These are phyloP conservation scores for Testicularia cyperi DNA, from an alignment of 1,284 basidiomycete species.

Conservation along the genomic window DNA sequence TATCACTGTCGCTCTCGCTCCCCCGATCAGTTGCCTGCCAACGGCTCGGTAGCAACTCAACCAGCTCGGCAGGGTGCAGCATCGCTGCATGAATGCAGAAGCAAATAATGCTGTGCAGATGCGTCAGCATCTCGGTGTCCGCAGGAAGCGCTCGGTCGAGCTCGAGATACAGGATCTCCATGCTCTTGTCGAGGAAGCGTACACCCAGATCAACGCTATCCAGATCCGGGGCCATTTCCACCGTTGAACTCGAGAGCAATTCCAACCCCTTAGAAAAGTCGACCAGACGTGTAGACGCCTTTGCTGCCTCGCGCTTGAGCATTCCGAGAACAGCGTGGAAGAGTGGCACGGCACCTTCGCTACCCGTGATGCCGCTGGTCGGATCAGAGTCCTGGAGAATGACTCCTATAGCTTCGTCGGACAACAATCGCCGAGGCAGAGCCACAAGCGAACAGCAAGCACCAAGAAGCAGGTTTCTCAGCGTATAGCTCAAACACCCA, in stretches of 20 bases:
- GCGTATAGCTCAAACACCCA: slow-evolving; percentile 13
- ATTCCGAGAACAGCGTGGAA: slow-evolving; percentile 11
- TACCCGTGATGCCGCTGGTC: too few relatives aligned
- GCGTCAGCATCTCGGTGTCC: slow-evolving; percentile 6
- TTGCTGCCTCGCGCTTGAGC: slow-evolving; percentile 13
- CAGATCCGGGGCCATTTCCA: slow-evolving; percentile 22
- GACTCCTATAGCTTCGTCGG: slow-evolving; percentile 10
- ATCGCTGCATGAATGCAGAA: slow-evolving; percentile 21
- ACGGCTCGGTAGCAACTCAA: too few relatives aligned
- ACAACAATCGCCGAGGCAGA: slow-evolving; percentile 24
- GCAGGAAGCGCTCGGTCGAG: slow-evolving; percentile 17
- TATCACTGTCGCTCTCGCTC: too few relatives aligned
- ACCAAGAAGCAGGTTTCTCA: slow-evolving; percentile 27
- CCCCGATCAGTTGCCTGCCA: too few relatives aligned
- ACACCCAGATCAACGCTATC: slow-evolving; percentile 30
- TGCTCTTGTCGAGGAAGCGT: slow-evolving; percentile 29
- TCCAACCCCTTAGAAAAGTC: slow-evolving; percentile 32
- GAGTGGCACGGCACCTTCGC: too few relatives aligned
- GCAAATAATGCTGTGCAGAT: slow-evolving; percentile 10
- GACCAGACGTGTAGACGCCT: slow-evolving; percentile 6
- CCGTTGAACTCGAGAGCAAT: slow-evolving; percentile 3
- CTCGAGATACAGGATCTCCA: slow-evolving; percentile 32
- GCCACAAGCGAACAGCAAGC: slow-evolving; percentile 19
- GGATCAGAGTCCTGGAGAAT: too few relatives aligned
- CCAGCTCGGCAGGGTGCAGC: background rate